These are phyloP conservation scores for Meira miltonrushii DNA, from an alignment of 1,284 basidiomycete species.

Conservation along the genomic window DNA sequence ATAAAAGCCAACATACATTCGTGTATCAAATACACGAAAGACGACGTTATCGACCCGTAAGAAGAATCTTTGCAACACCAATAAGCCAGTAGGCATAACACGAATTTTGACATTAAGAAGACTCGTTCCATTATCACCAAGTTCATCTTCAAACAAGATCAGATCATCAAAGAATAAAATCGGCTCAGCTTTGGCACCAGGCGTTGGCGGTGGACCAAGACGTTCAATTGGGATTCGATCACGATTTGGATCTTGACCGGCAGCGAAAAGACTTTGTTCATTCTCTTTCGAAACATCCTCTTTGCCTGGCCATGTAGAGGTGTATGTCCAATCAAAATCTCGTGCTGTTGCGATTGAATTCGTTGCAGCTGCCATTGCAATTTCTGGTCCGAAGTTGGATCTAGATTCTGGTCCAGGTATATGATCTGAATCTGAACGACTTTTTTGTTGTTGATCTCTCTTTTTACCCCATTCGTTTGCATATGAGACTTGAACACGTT, in stretches of 20 bases:
- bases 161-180: slow-evolving; percentile 52
- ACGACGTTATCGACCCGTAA: slow-evolving; percentile 91
- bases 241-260: slow-evolving; percentile 28
- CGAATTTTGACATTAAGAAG: slow-evolving; percentile 56
- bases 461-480: slow-evolving; percentile 89
- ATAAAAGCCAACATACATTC: slow-evolving; percentile 80
- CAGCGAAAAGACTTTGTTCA: slow-evolving; percentile 14
- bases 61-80: slow-evolving; percentile 85
- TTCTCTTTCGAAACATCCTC: neutral
- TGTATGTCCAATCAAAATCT: slow-evolving; percentile 94
- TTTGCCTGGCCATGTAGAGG: slow-evolving; percentile 73
- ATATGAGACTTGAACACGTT: slow-evolving; percentile 82
- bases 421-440: neutral
- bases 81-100: slow-evolving; percentile 94
- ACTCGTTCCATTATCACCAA: slow-evolving; percentile 49
- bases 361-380: slow-evolving; percentile 18
- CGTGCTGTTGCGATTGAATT: slow-evolving; percentile 31
- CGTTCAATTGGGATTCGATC: slow-evolving; percentile 49
- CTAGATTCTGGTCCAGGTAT: neutral
- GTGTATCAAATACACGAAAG: slow-evolving; percentile 83
- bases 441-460: slow-evolving; percentile 58
- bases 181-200: slow-evolving; percentile 32
- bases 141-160: slow-evolving; percentile 49
- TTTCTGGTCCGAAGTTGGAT: slow-evolving; percentile 28
- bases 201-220: slow-evolving; percentile 26